These are phyloP conservation scores for Termitomyces sp. DNA, from an alignment of 768 basidiomycete genomes.

Conservation along the genomic window DNA sequence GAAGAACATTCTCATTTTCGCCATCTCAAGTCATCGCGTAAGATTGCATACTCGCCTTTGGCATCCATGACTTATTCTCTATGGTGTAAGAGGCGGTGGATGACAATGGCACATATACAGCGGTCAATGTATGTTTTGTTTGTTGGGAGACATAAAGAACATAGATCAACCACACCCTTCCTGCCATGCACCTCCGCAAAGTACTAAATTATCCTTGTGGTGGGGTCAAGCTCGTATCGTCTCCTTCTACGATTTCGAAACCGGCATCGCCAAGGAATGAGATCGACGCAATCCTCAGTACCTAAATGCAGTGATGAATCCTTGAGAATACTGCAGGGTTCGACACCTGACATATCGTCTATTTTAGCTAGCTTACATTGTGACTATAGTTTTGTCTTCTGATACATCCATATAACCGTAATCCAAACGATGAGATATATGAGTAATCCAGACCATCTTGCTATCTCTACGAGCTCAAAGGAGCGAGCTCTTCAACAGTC, in stretches of 20 bases:
- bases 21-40: slow-evolving; percentile 12
- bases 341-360: background rate
- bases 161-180: background rate
- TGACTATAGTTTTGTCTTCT: background rate
- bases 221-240: background rate
- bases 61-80: slow-evolving; percentile 26
- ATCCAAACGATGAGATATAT: background rate
- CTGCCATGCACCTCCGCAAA: background rate
- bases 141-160: too few species aligned
- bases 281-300: background rate
- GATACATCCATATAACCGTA: background rate
- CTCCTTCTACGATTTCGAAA: background rate
- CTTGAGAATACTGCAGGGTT: background rate
- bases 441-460: background rate
- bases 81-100: slow-evolving; percentile 27
- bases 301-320: background rate
- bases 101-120: slow-evolving; percentile 16
- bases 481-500: slow-evolving; percentile 26
- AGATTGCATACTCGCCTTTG: slow-evolving; percentile 26
- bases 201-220: slow-evolving; percentile 1
- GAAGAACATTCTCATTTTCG: slow-evolving; percentile 10
- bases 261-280: background rate
- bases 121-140: slow-evolving; percentile 2
- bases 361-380: background rate
- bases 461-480: background rate